Evolutionary conservation across 2,329 filamentous ascomycete species (phyloP), one percentile per base, ranked within the genome.

Genomic region (Magnaporthales sp.): DNA sequence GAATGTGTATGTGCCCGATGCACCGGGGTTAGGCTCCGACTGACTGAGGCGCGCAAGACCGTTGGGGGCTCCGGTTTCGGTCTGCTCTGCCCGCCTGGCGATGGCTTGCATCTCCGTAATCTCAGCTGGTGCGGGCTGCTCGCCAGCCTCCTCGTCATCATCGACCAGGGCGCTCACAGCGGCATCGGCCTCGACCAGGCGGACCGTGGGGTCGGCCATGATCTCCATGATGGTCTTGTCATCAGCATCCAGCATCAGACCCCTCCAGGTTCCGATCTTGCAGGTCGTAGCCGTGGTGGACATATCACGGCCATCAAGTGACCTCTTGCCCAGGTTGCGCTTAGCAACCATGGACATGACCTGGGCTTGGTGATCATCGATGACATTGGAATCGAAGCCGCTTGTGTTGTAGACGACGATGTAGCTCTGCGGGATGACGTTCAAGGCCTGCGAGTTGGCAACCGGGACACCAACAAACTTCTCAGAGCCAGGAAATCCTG

Each of bases 361-460:
- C 67, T 75, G 78, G 32, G 78, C 75, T 72, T 85, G 77, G 74
- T 86, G 83, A 63, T 80, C 66, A 11, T 77, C 75, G 71, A 89
- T 81, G 51, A 77, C 77, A 19, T 79, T 80, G 26, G 81, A 77
- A 68, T 77, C 78, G 70, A 80, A 81, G 66, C 80, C 82, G 69
- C 78, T 79, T n/a, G n/a, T n/a, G 74, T 88, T 86, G 79, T 88
- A 89, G 67, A 89, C 86, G 66, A 89, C 86, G 69, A 90, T 89
- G 75, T 87, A 90, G 63, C 80, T 79, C 77, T 85, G 82, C 46
- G 83, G 77, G 63, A 89, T 81, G 67, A 83, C 75, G 71, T 86
- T 77, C 10, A 70, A 70, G 66, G 80, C 80, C 32, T 80, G 75
- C 2, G 79, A 74, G 73, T 87, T 88, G 71, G 76, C 75, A 71